Evolutionary conservation across 73 alveolate genomes (phyloP), one percentile per base, ranked within the genome.

Genomic region (Uronychia binucleata): DNA sequence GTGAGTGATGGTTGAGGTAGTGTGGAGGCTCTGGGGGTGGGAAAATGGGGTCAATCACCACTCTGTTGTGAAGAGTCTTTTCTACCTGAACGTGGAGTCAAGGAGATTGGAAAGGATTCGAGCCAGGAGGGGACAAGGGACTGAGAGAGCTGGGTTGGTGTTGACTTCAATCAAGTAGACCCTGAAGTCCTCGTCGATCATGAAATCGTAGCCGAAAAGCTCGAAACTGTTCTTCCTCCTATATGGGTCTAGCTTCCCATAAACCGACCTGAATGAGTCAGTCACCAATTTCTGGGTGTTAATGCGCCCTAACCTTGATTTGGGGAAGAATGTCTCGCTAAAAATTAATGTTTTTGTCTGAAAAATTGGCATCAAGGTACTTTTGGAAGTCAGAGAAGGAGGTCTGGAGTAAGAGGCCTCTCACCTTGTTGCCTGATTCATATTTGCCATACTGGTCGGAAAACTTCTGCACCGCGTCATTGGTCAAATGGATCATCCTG

Each of bases 401-500:
- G 93, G 90, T 86, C 67, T 46, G 19, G 19, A 11, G 5, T 46
- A 46, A 19, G 67, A 11, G 67, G 5, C 19, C 19, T 19, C 67
- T 46, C 19, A 46, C 67, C 67, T 46, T 95, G 80, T 95, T 95
- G 27, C 98, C 98, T 75, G 83, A 80, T 79, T 95, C 98, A 91
- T 82, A 93, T 77, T 86, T 91, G 32, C 94, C 95, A 91, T 93
- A 95, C 75, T 85, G 76, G 5, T 91, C 92, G 74, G 92, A 85
- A 83, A 80, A 87, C 85, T 94, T 94, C 84, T 95, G 94, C 27
- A 94, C 88, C 28, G 97, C 87, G 86, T 94, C 85, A 84, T 95
- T 95, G 28, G 99, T 95, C 57, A 95, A 87, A 84, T 95, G 99
- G 59, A 95, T 89, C 81, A 81, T 91, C 67, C 67, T 46, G 77